Evolutionary conservation across 2,329 filamentous ascomycete genomes (phyloP).

Genomic region (Sporothrix variecibatus): DNA sequence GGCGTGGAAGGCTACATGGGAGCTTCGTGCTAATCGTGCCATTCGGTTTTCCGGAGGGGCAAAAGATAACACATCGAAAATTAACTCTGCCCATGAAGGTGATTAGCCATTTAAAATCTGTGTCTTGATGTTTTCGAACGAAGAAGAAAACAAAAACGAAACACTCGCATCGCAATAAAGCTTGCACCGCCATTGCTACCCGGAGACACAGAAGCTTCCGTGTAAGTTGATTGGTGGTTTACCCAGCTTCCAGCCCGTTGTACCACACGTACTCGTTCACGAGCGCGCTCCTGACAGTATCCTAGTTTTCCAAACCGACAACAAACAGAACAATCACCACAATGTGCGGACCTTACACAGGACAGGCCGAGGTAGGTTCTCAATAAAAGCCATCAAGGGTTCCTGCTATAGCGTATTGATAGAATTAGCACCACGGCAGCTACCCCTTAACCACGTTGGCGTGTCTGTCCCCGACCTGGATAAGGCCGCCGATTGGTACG

Average conservation of each 20-base stretch:
- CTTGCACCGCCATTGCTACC: not conserved
- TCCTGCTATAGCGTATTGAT: not conserved
- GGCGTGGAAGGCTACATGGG: not conserved
- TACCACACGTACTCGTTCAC: too few species aligned
- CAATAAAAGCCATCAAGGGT: not conserved
- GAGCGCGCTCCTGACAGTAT: not conserved
- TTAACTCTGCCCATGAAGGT: not conserved
- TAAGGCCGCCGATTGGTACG: conserved; percentile 17
- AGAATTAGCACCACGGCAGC: conserved; percentile 4
- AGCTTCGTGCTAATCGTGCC: not conserved
- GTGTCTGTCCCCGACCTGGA: conserved; percentile 22
- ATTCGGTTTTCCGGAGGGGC: not conserved
- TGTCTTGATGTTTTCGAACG: not conserved
- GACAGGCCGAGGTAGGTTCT: not conserved
- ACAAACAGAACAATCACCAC: not conserved
- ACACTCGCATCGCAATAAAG: too few species aligned
- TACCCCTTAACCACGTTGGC: conserved; percentile 21
- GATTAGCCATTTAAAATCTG: not conserved
- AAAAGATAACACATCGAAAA: not conserved
- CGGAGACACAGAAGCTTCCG: too few species aligned
- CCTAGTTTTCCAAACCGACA: not conserved
- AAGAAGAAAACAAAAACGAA: not conserved
- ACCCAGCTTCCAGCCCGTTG: not conserved
- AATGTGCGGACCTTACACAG: conserved; percentile 2
- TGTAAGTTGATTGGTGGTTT: conserved; percentile 2